Conservation (phyloP, 805 yeast genomes). For the Danielia oregonensis region DNA sequence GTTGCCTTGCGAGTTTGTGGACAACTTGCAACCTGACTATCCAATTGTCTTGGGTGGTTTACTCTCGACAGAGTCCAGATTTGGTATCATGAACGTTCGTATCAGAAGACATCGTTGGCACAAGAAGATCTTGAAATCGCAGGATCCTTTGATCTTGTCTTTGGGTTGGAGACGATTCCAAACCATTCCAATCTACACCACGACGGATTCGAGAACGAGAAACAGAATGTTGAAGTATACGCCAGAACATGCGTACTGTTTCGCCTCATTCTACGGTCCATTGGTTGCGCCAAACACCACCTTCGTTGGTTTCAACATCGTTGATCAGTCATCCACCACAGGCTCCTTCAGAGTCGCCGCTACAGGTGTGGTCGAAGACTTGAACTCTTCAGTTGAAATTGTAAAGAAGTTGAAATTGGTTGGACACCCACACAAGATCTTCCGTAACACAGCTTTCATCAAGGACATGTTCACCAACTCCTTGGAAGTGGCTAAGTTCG, state of each 20-base stretch:
- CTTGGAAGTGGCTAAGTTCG: conserved; percentile 94
- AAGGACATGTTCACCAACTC: conserved; percentile 94
- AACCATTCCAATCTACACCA: conserved; percentile 91
- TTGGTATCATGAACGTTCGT: conserved; percentile 89
- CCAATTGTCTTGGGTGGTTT: conserved; percentile 92
- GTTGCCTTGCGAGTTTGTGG: conserved; percentile 86
- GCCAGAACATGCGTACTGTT: conserved; percentile 96
- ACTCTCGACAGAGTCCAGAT: conserved; percentile 83
- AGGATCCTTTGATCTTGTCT: conserved; percentile 90
- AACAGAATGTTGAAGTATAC: conserved; percentile 97
- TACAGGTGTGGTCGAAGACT: conserved; percentile 93
- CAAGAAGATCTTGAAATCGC: conserved; percentile 88
- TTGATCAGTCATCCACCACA: conserved; percentile 77
- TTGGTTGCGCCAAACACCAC: conserved; percentile 96
- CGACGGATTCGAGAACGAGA: conserved; percentile 95
- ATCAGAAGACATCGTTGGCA: conserved; percentile 99
- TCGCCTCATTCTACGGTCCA: conserved; percentile 95
- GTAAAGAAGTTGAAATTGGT: conserved; percentile 94
- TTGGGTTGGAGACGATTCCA: conserved; percentile 99
- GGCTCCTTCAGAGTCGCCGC: conserved; percentile 94
- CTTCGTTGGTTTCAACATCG: conserved; percentile 90
- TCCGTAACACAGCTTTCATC: conserved; percentile 93
- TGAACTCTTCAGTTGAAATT: conserved; percentile 85
- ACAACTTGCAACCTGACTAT: conserved; percentile 77
- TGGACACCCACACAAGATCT: conserved; percentile 91